A percentile compares a stretch with the other conserved stretches of the same genome.
Evolutionary conservation across 345 rosid genomes (phyloP).

Genomic region (Pseudoturritis turrita): DNA sequence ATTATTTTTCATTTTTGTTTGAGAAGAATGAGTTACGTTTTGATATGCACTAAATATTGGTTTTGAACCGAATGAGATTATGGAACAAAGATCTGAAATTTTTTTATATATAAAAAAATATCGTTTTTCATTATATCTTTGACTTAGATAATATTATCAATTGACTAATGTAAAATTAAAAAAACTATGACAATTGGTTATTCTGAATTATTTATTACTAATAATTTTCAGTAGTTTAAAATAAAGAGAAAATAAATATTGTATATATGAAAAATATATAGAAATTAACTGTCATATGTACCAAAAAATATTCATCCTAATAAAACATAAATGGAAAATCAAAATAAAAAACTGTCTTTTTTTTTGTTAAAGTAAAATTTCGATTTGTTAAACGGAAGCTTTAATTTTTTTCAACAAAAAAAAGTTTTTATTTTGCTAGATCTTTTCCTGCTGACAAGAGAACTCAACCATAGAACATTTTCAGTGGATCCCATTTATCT

Average conservation of each 20-base stretch:
- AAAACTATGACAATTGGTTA: no score
- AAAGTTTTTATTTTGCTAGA: conserved; percentile 8
- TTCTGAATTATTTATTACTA: no score
- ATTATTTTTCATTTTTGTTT: no score
- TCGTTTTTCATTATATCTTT: neutral
- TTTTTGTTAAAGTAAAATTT: neutral
- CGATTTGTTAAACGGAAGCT: neutral
- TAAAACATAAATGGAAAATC: conserved; percentile 6
- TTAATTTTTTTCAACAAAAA: neutral
- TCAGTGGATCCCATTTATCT: conserved; percentile 33
- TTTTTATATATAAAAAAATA: no score
- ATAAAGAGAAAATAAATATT: neutral
- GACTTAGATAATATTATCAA: neutral
- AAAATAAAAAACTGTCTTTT: no score
- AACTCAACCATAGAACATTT: conserved; percentile 33
- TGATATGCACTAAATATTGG: no score
- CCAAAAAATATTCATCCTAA: neutral
- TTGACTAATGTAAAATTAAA: neutral
- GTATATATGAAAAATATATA: neutral
- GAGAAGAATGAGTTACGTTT: no score
- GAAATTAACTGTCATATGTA: conserved; percentile 9
- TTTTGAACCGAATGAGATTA: no score
- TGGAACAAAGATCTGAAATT: no score
- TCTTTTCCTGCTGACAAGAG: conserved; percentile 22
- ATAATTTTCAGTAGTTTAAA: neutral